Base-by-base conservation (phyloP, 2,329 filamentous ascomycete species). In the Pleomassaria siparia region DNA sequence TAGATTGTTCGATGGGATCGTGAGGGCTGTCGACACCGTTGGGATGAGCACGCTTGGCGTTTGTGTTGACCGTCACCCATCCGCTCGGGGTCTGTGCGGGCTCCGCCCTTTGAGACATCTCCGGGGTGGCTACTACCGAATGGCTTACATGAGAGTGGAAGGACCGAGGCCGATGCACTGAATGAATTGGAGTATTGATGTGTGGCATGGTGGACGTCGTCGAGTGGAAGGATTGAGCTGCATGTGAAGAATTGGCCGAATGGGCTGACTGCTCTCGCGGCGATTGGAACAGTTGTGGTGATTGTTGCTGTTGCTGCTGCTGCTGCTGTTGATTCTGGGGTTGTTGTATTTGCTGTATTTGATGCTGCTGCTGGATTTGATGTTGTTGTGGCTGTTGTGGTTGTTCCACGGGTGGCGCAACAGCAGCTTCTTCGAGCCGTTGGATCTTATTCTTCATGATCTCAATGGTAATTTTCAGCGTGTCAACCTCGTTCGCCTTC, bases 371-470 rank as follows among this genome's bases (percentile, higher is more conserved):
- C 22, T 49, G 54, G 9, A 43, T 25, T 35, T 54, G 53, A 7
- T 49, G 15, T 18, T 41, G 9, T 29, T 39, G 13, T 25, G 44
- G 53, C 9, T 44, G 24, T 15, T 45, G 26, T 40, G 53, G 32
- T 16, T 35, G 32, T 16, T 18, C 7, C 6, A 35, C 32, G 22
- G 43, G 43, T 22, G 46, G 47, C n/a, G 49, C 41, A 18, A 35
- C 33, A 26, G 53, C 37, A n/a, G 35, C 46, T 20, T 74, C 68
- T 51, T 73, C 71, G 13, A 74, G 53, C 10, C 64, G 63, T 43
- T 67, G 63, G 18, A 79, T 62, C 37, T 72, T 74, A 45, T 74
- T 73, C 59, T 75, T 76, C 60, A 79, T 64, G 11, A 79, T 71
- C 41, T 77, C 74, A 10, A 79, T 59, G 41, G 74, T 73, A 54